These are phyloP conservation scores for Didymella pomorum DNA, from an alignment of 2,329 filamentous ascomycete genomes.

Conservation along the genomic window DNA sequence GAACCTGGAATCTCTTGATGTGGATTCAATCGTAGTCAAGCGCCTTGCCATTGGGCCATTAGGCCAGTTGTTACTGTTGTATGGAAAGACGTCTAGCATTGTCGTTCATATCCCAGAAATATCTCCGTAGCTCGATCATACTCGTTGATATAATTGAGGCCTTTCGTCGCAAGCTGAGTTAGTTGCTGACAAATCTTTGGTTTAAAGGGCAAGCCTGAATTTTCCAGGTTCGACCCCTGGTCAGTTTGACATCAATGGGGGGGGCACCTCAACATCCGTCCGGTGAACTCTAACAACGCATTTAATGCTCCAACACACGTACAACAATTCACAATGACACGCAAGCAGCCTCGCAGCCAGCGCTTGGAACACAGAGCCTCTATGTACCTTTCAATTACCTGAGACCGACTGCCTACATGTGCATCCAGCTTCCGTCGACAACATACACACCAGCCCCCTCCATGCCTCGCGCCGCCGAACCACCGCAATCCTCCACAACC, in stretches of 20 bases:
- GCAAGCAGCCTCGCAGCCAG: neutral
- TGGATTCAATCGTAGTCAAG: constrained; percentile 49
- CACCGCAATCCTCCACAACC: constrained; percentile 19
- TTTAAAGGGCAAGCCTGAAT: neutral
- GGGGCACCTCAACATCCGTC: neutral
- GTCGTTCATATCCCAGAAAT: too few species aligned
- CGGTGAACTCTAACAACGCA: neutral
- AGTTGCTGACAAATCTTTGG: neutral
- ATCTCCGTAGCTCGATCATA: too few species aligned
- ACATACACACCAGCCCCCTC: neutral
- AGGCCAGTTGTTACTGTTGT: constrained; percentile 24
- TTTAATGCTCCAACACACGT: neutral
- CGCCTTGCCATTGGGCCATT: constrained; percentile 66
- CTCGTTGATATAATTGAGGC: too few species aligned
- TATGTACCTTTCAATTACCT: neutral
- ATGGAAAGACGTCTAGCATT: too few species aligned
- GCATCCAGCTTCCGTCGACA: neutral
- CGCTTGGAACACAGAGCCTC: neutral
- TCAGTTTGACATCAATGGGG: neutral
- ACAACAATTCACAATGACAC: neutral
- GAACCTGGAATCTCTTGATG: neutral
- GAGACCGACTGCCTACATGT: neutral
- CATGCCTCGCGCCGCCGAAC: constrained; percentile 18
- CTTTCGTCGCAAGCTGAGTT: too few species aligned
- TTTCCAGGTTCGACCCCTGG: neutral